These are phyloP conservation scores for Quercus aquifolioides DNA, from an alignment of 306 rosid genomes.

Conservation along the genomic window DNA sequence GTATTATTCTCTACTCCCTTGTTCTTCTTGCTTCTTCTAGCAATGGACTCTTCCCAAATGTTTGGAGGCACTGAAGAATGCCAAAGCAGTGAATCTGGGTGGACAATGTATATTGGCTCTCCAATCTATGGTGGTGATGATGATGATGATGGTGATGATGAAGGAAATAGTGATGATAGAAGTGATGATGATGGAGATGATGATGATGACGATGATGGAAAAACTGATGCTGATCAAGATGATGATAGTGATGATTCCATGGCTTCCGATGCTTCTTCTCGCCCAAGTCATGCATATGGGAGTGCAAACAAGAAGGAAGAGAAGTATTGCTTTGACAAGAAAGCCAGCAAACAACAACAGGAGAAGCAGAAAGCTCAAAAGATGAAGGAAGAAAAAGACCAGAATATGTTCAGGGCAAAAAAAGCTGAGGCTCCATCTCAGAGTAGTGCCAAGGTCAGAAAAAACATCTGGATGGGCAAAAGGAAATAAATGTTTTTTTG, in stretches of 20 bases:
- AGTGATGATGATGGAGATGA: neutral
- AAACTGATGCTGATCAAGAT: conserved; percentile 11
- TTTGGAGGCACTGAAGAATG: conserved; percentile 75
- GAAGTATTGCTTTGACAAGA: conserved; percentile 27
- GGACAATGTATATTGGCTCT: conserved; percentile 96
- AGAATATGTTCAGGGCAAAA: conserved; percentile 4
- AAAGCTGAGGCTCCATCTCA: conserved; percentile 36
- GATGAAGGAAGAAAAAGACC: conserved; percentile 33
- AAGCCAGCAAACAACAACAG: conserved; percentile 22
- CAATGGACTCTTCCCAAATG: conserved; percentile 63
- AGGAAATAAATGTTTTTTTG: conserved; percentile 18
- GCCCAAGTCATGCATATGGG: conserved; percentile 47
- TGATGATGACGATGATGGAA: neutral
- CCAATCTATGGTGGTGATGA: conserved; percentile 34
- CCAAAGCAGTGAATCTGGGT: conserved; percentile 94
- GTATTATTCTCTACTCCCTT: neutral
- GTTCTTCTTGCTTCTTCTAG: conserved; percentile 10
- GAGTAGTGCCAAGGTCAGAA: conserved; percentile 39
- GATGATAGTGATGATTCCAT: conserved; percentile 89
- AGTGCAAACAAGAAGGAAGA: conserved; percentile 8
- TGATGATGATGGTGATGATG: neutral
- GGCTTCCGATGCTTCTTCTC: conserved; percentile 99
- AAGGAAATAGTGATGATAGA: conserved; percentile 7
- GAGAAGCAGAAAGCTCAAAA: conserved; percentile 29
- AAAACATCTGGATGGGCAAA: conserved; percentile 23